Percentiles rank a stretch among this genome's conserved stretches.
Conservation (phyloP, 176 grass and related monocot genomes). For the Triticum monococcum region DNA sequence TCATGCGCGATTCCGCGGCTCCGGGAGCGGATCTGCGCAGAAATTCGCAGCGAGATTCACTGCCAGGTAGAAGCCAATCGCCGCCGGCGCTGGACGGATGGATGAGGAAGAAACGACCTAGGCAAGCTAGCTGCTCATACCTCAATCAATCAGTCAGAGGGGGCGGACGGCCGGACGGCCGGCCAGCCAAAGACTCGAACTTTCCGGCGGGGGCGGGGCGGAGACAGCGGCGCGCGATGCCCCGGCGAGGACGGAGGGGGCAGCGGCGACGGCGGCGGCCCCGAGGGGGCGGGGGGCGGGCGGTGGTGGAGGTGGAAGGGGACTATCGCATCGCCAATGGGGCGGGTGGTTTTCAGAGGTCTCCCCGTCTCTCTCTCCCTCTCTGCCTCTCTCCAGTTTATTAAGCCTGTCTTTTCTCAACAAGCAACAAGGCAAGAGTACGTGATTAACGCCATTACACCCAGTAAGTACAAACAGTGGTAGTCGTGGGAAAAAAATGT, state of each 20-base stretch:
- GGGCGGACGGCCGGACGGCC: no score
- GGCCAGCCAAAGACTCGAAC: neutral
- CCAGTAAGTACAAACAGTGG: neutral
- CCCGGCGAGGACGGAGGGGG: neutral
- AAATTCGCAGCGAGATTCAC: neutral
- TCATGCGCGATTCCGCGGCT: conserved; percentile 18
- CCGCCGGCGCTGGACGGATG: neutral
- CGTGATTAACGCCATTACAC: neutral
- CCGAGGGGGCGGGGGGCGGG: neutral
- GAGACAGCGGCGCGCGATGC: neutral
- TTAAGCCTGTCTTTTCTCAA: neutral
- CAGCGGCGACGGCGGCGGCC: neutral
- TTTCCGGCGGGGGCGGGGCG: neutral
- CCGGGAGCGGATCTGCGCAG: neutral
- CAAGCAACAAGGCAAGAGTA: neutral
- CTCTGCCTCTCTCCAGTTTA: neutral
- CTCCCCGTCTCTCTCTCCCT: neutral
- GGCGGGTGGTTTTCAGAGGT: neutral
- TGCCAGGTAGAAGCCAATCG: neutral
- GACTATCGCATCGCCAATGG: neutral
- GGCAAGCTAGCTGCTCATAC: neutral
- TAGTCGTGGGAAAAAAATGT: neutral
- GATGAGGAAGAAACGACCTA: neutral
- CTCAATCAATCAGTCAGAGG: neutral
- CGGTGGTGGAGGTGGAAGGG: neutral